Evolutionary conservation across 345 rosid species (phyloP).

Genomic region (Excoecaria agallocha): DNA sequence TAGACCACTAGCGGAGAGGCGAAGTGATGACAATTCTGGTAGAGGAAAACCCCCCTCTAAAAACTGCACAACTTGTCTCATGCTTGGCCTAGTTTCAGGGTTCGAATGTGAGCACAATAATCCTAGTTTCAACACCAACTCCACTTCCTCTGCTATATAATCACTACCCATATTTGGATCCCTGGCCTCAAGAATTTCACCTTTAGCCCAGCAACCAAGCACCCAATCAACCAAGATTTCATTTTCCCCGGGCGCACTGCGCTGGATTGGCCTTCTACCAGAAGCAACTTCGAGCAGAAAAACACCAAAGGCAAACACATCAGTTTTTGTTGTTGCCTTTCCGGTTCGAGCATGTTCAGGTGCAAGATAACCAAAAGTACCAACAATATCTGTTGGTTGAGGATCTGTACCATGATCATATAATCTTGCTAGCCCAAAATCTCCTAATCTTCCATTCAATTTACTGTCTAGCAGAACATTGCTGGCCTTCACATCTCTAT

Average conservation of each 20-base stretch:
- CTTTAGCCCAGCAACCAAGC: slow-evolving; percentile 6
- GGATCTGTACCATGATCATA: background rate
- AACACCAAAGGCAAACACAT: background rate
- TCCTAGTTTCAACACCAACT: slow-evolving; percentile 55
- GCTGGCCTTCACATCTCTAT: background rate
- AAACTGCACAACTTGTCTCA: slow-evolving; percentile 53
- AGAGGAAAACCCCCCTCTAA: slow-evolving; percentile 42
- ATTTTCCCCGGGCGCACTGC: background rate
- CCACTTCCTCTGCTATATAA: slow-evolving; percentile 40
- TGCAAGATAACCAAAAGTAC: background rate
- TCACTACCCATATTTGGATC: slow-evolving; percentile 37
- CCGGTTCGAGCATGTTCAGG: background rate
- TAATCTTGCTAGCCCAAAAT: background rate
- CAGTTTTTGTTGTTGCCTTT: background rate
- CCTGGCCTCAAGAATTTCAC: slow-evolving; percentile 21
- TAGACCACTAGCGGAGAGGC: slow-evolving; percentile 36
- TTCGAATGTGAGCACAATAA: slow-evolving; percentile 50
- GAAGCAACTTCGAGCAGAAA: slow-evolving; percentile 1
- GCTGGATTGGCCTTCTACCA: background rate
- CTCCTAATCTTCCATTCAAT: background rate
- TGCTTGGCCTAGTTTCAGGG: slow-evolving; percentile 50
- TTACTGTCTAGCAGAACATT: background rate
- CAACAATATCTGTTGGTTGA: background rate
- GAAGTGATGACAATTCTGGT: slow-evolving; percentile 40
- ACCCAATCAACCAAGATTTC: background rate